Conservation (phyloP, 441 rosid species). For the Gossypium davidsonii region DNA sequence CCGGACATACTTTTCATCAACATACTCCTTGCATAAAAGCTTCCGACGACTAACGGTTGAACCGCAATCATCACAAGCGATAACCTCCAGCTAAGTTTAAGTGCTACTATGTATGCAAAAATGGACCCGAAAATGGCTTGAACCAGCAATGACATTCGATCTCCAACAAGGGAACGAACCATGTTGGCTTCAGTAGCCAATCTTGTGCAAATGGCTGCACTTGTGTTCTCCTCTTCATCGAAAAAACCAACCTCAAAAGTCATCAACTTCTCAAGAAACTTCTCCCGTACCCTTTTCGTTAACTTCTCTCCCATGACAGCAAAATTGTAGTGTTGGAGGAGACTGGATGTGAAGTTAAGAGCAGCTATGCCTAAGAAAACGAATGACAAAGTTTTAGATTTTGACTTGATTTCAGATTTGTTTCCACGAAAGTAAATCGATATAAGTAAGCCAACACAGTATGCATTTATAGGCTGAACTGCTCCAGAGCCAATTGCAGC, state of each 20-base stretch:
- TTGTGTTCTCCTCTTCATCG: conserved; percentile 59
- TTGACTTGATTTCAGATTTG: conserved; percentile 35
- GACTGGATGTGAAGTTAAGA: conserved; percentile 42
- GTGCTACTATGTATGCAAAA: conserved; percentile 42
- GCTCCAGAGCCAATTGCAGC: conserved; percentile 62
- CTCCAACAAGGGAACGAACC: conserved; percentile 55
- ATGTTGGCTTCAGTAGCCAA: conserved; percentile 54
- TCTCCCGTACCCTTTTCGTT: conserved; percentile 58
- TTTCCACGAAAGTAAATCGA: conserved; percentile 40
- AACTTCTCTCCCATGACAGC: conserved; percentile 62
- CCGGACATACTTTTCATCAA: conserved; percentile 59
- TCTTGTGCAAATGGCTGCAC: conserved; percentile 56
- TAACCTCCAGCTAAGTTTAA: conserved; percentile 50
- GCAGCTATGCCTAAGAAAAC: conserved; percentile 49
- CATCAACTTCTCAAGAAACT: conserved; percentile 46
- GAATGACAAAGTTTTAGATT: conserved; percentile 40
- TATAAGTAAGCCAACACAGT: conserved; percentile 51
- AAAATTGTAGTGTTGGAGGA: conserved; percentile 60
- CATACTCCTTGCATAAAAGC: conserved; percentile 40
- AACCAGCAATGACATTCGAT: conserved; percentile 50
- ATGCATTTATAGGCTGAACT: conserved; percentile 66
- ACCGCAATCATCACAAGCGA: conserved; percentile 53
- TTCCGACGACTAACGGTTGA: conserved; percentile 56
- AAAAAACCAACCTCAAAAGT: conserved; percentile 65
- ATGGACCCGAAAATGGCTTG: conserved; percentile 49